Conservation (phyloP, 805 yeast species). For the Starmerella asiatica region DNA sequence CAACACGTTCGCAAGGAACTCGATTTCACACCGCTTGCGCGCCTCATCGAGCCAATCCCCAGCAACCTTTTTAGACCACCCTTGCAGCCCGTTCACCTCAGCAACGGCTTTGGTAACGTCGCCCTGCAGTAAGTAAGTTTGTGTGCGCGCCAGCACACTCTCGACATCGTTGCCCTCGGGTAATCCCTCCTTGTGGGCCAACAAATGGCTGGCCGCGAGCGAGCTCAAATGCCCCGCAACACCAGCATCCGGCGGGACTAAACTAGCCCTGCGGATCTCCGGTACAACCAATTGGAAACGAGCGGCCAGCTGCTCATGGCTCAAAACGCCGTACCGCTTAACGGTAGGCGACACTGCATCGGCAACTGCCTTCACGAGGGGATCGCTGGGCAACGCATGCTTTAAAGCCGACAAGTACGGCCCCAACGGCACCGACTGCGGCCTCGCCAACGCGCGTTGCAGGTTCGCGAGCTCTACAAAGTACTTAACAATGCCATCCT, state of each 20-base stretch:
- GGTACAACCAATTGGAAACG: slow-evolving; percentile 72
- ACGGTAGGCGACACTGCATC: slow-evolving; percentile 35
- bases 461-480: slow-evolving; percentile 36
- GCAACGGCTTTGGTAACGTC: slow-evolving; percentile 81
- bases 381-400: slow-evolving; percentile 34
- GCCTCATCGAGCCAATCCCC: slow-evolving; percentile 85
- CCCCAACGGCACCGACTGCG: slow-evolving; percentile 28
- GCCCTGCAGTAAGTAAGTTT: slow-evolving; percentile 57
- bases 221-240: slow-evolving; percentile 83
- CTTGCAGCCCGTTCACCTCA: slow-evolving; percentile 77
- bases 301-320: slow-evolving; percentile 61
- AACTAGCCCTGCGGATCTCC: slow-evolving; percentile 75
- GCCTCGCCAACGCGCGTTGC: slow-evolving; percentile 30
- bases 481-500: slow-evolving; percentile 31
- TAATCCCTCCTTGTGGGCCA: slow-evolving; percentile 65
- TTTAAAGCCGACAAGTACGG: slow-evolving; percentile 25
- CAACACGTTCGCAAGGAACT: slow-evolving; percentile 49
- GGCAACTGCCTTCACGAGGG: slow-evolving; percentile 38
- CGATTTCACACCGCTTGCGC: slow-evolving; percentile 77
- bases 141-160: slow-evolving; percentile 75
- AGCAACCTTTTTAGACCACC: slow-evolving; percentile 84
- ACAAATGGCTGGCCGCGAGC: slow-evolving; percentile 54
- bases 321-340: slow-evolving; percentile 45
- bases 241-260: slow-evolving; percentile 93
- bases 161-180: slow-evolving; percentile 78